Evolutionary conservation across 768 basidiomycete genomes (phyloP).

Genomic region (Cystoderma amianthinum): DNA sequence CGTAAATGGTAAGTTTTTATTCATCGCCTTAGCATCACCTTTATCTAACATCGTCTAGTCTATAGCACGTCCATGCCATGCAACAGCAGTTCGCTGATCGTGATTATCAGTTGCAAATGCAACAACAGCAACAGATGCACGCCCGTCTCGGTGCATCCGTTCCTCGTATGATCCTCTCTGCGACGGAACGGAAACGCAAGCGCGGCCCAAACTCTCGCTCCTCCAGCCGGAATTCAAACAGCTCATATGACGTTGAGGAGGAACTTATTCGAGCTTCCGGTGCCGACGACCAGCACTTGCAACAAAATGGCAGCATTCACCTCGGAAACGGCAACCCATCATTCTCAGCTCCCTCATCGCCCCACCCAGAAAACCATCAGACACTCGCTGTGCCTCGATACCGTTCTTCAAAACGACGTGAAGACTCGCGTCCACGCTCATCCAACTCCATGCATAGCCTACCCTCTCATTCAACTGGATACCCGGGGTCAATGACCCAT

Average conservation of each 20-base stretch:
- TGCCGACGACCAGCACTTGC: slow-evolving; percentile 12
- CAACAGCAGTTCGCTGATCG: background rate
- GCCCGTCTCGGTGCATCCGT: slow-evolving; percentile 2
- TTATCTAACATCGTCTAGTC: too few relatives aligned
- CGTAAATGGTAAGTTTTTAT: too few relatives aligned
- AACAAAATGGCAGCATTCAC: background rate
- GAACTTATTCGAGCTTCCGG: slow-evolving; percentile 33
- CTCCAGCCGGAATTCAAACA: slow-evolving; percentile 25
- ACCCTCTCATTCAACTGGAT: background rate
- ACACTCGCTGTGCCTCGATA: background rate
- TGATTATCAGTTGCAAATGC: background rate
- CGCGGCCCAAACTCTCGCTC: slow-evolving; percentile 18
- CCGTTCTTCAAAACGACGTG: background rate
- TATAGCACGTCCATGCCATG: background rate
- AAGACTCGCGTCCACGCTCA: background rate
- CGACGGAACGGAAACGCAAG: slow-evolving; percentile 6
- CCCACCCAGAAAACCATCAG: slow-evolving; percentile 2
- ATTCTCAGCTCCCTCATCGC: background rate
- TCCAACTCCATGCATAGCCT: background rate
- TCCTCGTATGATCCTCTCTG: slow-evolving; percentile 6
- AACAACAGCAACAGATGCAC: slow-evolving; percentile 6
- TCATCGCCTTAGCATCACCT: background rate
- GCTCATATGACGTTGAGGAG: slow-evolving; percentile 35
- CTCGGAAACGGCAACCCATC: background rate
- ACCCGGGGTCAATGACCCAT: background rate